A percentile compares a stretch with the other conserved stretches of the same genome.
phyloP scores from a whole-genome alignment of 768 basidiomycete genomes.

The Phlebiopsis flavidoalba region DNA sequence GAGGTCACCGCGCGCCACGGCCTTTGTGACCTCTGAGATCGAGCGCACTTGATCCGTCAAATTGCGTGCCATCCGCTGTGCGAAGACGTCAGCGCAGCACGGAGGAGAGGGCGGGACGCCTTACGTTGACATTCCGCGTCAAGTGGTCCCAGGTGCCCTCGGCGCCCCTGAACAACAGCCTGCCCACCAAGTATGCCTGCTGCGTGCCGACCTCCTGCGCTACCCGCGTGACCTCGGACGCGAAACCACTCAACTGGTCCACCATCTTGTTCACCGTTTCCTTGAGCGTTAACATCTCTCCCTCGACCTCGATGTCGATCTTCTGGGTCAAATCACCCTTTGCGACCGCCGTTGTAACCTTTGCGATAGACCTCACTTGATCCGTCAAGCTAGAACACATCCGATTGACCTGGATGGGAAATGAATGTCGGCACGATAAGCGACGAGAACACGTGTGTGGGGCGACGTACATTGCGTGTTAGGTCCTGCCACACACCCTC shows the following conservation, averaged over 20 bases:
- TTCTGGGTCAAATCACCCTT: conserved; percentile 88
- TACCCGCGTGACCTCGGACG: conserved; percentile 76
- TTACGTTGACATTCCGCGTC: conserved; percentile 84
- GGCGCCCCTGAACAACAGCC: conserved; percentile 83
- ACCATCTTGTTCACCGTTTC: conserved; percentile 93
- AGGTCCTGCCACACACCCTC: conserved; percentile 90
- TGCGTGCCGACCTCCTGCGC: conserved; percentile 89
- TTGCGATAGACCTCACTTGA: conserved; percentile 78
- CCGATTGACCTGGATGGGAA: conserved; percentile 52
- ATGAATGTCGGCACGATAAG: not conserved
- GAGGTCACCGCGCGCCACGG: conserved; percentile 79
- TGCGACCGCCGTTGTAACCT: conserved; percentile 86
- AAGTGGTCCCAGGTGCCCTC: conserved; percentile 93
- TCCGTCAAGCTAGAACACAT: conserved; percentile 81
- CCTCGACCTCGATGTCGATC: conserved; percentile 86
- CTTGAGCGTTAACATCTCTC: conserved; percentile 83
- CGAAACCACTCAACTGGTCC: conserved; percentile 82
- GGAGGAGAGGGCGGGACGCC: conserved; percentile 19
- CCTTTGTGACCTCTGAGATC: conserved; percentile 82
- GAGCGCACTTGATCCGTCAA: conserved; percentile 85
- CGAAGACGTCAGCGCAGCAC: not conserved
- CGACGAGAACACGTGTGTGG: not conserved
- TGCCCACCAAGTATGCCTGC: conserved; percentile 88
- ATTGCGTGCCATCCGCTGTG: conserved; percentile 85
- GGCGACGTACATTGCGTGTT: conserved; percentile 57